Conservation (phyloP, 2,329 filamentous ascomycete species). For the Paecilomyces formosus region DNA sequence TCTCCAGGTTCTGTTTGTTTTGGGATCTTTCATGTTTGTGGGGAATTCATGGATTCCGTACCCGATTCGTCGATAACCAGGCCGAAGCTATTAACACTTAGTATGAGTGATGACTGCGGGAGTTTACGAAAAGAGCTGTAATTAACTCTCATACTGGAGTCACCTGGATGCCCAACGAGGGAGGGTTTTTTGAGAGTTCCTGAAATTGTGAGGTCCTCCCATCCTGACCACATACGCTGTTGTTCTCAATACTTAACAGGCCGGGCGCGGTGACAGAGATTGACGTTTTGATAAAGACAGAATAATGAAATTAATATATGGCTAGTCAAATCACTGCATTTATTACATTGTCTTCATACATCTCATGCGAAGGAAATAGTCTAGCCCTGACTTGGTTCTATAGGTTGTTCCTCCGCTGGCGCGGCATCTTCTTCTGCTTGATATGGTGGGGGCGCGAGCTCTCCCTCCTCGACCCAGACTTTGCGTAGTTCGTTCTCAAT, state of each 20-base stretch:
- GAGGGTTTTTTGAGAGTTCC: too few species aligned
- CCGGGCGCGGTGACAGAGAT: too few species aligned
- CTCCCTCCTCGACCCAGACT: conserved; percentile 49
- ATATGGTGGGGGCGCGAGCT: conserved; percentile 30
- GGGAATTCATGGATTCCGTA: neutral
- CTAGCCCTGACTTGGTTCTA: conserved; percentile 2
- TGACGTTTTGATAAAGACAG: neutral
- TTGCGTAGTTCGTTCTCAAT: conserved; percentile 73
- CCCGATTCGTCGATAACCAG: neutral
- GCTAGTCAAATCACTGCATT: neutral
- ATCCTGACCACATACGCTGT: too few species aligned
- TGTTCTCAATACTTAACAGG: too few species aligned
- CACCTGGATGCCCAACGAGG: too few species aligned
- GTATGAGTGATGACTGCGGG: neutral
- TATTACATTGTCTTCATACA: neutral
- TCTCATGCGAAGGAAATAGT: neutral
- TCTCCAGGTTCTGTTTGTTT: too few species aligned
- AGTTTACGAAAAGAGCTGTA: too few species aligned
- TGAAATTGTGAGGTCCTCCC: neutral
- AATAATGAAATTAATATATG: neutral
- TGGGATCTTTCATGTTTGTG: neutral
- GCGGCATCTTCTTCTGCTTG: conserved; percentile 15
- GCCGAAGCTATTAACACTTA: neutral
- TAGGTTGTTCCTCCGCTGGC: neutral
- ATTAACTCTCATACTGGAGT: too few species aligned